A percentile compares a stretch with the other conserved stretches of the same genome.
These are phyloP conservation scores for Xylariaceae sp. DNA, from an alignment of 2,329 filamentous ascomycete species.

Conservation along the genomic window DNA sequence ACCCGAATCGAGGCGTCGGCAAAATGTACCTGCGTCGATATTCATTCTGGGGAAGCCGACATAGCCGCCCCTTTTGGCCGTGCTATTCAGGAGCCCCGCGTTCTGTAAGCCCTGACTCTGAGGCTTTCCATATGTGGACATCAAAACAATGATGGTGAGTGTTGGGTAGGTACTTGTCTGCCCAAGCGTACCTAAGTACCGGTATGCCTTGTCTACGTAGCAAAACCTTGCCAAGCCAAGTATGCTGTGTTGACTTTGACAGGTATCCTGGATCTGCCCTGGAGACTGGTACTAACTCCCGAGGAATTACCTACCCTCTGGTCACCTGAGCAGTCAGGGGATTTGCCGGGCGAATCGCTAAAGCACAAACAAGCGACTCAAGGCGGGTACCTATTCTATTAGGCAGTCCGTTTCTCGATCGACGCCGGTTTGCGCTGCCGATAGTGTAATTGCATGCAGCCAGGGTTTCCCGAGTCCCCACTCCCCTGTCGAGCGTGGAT, in stretches of 20 bases:
- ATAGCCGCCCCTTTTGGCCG: background rate
- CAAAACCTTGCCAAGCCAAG: background rate
- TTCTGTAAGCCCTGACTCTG: too few species aligned
- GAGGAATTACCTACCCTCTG: too few species aligned
- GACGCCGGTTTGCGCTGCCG: background rate
- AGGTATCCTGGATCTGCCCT: too few species aligned
- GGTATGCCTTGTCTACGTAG: too few species aligned
- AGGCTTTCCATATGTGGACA: too few species aligned
- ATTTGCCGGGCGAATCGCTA: background rate
- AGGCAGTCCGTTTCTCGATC: background rate
- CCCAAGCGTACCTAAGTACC: too few species aligned
- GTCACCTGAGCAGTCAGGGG: background rate
- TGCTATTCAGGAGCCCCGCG: too few species aligned
- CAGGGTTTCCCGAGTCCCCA: background rate
- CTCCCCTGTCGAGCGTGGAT: background rate
- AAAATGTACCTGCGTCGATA: background rate
- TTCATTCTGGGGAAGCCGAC: slow-evolving; percentile 6
- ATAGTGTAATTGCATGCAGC: slow-evolving; percentile 4
- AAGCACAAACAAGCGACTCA: background rate
- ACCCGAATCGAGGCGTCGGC: background rate
- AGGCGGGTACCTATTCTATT: background rate
- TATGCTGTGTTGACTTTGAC: too few species aligned
- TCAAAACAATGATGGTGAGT: too few species aligned
- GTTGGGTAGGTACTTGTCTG: too few species aligned
- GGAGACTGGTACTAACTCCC: too few species aligned